phyloP scores from a whole-genome alignment of 495 filamentous ascomycete species.

The Ramalina intermedia region DNA sequence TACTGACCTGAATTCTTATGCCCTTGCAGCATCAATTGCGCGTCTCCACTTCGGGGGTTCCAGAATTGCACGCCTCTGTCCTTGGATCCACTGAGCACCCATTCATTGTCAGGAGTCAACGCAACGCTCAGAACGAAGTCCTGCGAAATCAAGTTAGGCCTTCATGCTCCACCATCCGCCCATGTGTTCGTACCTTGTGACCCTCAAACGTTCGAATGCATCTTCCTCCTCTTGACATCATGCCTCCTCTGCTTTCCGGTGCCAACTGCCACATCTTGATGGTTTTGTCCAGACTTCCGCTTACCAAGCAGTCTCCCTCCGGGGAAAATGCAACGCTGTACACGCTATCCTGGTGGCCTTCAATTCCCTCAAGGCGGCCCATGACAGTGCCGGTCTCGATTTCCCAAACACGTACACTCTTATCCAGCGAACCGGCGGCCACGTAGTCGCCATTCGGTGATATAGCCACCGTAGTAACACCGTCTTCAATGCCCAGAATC shows the following conservation, averaged over 20 bases:
- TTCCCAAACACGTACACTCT: conserved; percentile 86
- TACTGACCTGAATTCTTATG: conserved; percentile 70
- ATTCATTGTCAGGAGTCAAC: conserved; percentile 71
- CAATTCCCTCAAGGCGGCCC: conserved; percentile 64
- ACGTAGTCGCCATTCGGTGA: conserved; percentile 79
- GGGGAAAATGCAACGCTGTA: conserved; percentile 86
- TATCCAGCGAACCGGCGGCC: conserved; percentile 76
- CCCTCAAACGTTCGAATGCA: conserved; percentile 84
- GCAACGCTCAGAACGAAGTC: conserved; percentile 87
- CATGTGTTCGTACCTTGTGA: conserved; percentile 52
- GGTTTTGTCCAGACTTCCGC: conserved; percentile 81
- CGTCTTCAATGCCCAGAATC: conserved; percentile 74
- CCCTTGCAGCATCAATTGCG: conserved; percentile 84
- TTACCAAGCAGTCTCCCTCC: conserved; percentile 74
- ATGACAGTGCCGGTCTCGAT: conserved; percentile 64
- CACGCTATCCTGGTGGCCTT: conserved; percentile 86
- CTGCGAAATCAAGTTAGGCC: conserved; percentile 26
- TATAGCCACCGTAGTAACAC: conserved; percentile 83
- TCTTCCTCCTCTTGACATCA: conserved; percentile 58
- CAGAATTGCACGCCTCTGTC: conserved; percentile 87
- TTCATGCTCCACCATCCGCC: neutral
- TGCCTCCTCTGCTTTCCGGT: conserved; percentile 38
- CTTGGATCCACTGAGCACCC: conserved; percentile 86
- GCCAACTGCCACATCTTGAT: conserved; percentile 93
- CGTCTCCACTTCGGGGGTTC: conserved; percentile 74